Base-by-base conservation (phyloP, 768 basidiomycete genomes). In the Lactifluus subvellereus region DNA sequence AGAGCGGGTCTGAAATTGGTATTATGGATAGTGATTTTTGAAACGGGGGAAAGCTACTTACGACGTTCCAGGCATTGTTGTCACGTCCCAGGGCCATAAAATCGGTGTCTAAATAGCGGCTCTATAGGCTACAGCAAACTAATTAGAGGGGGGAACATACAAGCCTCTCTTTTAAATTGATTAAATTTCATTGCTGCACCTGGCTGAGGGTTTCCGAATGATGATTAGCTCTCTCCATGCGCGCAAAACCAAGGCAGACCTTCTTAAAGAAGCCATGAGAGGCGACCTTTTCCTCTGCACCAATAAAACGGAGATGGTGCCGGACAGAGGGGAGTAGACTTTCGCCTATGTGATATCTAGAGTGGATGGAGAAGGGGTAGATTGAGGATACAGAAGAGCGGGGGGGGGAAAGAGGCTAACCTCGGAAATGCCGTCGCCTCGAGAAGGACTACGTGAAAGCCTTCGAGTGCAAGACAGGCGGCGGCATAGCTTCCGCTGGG, bases 1-100 rank as follows among this genome's bases (percentile, higher is more conserved):
- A 3, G 84, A 77, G 42, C 85, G 82, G 38, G 78, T 74, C 83
- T 84, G 52, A 5, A 37, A 13, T 56, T 38, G n/a, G 27, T 22
- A 32, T 42, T 18, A 48, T 11, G 6, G 45, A 20, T 13, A 6
- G 32, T 16, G 7, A 37, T 35, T 47, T 43, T 38, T 38, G 3
- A 27, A 33, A 5, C 4, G 8, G 4, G 18, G 7, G 18, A 18
- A 54, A 37, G 43, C 22, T 35, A 77, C 82, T 60, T 60, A 82
- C 83, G 62, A 87, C 84, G 68, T 87, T 86, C 84, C 84, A 87
- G 0, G 85, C 74, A 53, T 71, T 72, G 60, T 84, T 84, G 1
- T 71, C 67, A 7, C 77, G 77, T 57, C 82, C 80, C 4, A 79
- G 69, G 11, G 78, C 77, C 62, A 83, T 72, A 66, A 87, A 86